These are phyloP conservation scores for Novymonas esmeraldas DNA, from an alignment of 208 protist species.

Conservation along the genomic window DNA sequence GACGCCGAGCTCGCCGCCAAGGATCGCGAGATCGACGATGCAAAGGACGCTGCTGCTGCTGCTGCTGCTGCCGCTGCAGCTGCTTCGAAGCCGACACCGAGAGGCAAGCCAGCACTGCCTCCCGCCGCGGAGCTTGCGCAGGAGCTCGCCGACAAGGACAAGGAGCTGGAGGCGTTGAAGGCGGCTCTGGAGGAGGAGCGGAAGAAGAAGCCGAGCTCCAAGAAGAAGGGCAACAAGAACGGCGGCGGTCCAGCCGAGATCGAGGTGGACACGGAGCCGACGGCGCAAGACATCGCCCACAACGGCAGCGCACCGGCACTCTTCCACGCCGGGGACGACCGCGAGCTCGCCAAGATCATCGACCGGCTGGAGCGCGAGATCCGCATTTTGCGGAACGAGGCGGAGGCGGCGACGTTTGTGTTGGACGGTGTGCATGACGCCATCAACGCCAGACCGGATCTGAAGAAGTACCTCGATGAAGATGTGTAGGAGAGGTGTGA, in stretches of 20 bases:
- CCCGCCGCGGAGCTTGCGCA: slow-evolving; percentile 3
- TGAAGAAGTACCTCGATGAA: slow-evolving; percentile 18
- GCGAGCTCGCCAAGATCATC: slow-evolving; percentile 17
- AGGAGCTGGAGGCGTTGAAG: background rate
- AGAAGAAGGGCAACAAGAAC: slow-evolving; percentile 11
- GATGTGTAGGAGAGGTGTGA: slow-evolving; percentile 6
- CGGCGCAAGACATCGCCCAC: background rate
- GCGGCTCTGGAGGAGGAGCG: background rate
- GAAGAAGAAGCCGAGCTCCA: background rate
- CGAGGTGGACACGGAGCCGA: slow-evolving; percentile 11
- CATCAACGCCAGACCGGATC: background rate
- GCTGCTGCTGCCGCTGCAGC: background rate
- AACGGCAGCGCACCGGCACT: slow-evolving; percentile 15
- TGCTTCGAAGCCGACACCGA: background rate
- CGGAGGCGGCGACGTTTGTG: slow-evolving; percentile 3
- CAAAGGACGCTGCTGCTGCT: slow-evolving; percentile 3
- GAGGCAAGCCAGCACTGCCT: background rate
- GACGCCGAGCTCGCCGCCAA: slow-evolving; percentile 19
- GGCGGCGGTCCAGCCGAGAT: slow-evolving; percentile 1
- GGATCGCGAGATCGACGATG: slow-evolving; percentile 18
- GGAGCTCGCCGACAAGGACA: slow-evolving; percentile 5
- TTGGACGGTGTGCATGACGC: slow-evolving; percentile 12
- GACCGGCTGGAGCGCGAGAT: slow-evolving; percentile 20
- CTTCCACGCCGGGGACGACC: slow-evolving; percentile 19
- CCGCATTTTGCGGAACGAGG: slow-evolving; percentile 16